Percentiles rank a stretch among this genome's conserved stretches.
These are phyloP conservation scores for Neurospora sp. DNA, from an alignment of 495 filamentous ascomycete species.

Conservation along the genomic window DNA sequence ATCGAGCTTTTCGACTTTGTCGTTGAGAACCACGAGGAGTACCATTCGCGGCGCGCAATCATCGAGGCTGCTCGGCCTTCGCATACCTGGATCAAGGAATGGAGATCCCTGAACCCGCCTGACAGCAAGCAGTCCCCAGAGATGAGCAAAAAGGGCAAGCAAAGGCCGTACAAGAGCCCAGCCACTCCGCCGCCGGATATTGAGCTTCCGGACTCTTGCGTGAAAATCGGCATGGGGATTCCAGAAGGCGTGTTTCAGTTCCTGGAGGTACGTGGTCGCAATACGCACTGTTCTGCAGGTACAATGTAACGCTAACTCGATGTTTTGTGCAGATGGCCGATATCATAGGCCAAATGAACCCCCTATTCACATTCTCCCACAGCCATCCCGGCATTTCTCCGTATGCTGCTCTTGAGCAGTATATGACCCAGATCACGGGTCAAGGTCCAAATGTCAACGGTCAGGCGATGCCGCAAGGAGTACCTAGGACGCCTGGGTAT, in stretches of 20 bases:
- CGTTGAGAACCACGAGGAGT: slow-evolving; percentile 57
- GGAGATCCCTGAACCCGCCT: slow-evolving; percentile 38
- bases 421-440: slow-evolving; percentile 36
- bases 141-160: slow-evolving; percentile 59
- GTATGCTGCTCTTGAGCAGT: slow-evolving; percentile 51
- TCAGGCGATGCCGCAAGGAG: slow-evolving; percentile 29
- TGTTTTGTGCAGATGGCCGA: slow-evolving; percentile 49
- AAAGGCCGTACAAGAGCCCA: slow-evolving; percentile 37
- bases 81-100: slow-evolving; percentile 48
- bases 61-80: slow-evolving; percentile 43
- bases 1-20: slow-evolving; percentile 62
- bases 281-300: not conserved
- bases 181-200: slow-evolving; percentile 43
- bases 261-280: slow-evolving; percentile 47
- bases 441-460: slow-evolving; percentile 29
- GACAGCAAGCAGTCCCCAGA: slow-evolving; percentile 65
- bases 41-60: slow-evolving; percentile 48
- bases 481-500: slow-evolving; percentile 38
- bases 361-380: slow-evolving; percentile 53
- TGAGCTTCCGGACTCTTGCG: slow-evolving; percentile 52
- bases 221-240: slow-evolving; percentile 51
- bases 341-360: slow-evolving; percentile 64
- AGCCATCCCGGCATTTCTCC: slow-evolving; percentile 47
- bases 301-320: not conserved
- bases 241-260: slow-evolving; percentile 53